Percentiles rank a stretch among this genome's conserved stretches.
phyloP scores from a whole-genome alignment of 345 rosid species.

The Sapria himalayana region DNA sequence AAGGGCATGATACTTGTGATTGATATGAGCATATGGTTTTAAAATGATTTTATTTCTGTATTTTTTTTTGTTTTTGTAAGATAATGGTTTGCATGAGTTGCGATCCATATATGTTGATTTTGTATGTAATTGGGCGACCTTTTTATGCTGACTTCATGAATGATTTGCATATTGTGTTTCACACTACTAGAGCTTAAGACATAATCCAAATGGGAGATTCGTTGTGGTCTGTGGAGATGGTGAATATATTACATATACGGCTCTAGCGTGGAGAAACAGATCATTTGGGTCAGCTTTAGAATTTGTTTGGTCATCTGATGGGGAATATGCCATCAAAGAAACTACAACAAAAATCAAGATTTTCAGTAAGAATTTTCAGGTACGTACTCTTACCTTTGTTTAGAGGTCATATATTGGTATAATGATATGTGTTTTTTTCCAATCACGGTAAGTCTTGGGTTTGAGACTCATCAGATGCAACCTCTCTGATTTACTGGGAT shows the following conservation, averaged over 20 bases:
- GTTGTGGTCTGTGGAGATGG: constrained; percentile 99
- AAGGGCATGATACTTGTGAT: too few species aligned
- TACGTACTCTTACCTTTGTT: constrained; percentile 11
- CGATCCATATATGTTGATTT: too few species aligned
- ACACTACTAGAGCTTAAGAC: constrained; percentile 61
- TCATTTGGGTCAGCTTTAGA: constrained; percentile 97
- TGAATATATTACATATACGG: constrained; percentile 90
- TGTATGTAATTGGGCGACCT: too few species aligned
- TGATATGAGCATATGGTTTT: too few species aligned
- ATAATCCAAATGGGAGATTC: constrained; percentile 95
- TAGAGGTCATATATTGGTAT: too few species aligned
- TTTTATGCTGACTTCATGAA: too few species aligned
- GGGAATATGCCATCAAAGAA: constrained; percentile 96
- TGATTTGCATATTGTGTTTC: constrained; percentile 1
- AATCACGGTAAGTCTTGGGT: too few species aligned
- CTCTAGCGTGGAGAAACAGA: constrained; percentile 99
- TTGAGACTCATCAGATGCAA: too few species aligned
- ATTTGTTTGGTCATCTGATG: constrained; percentile 91
- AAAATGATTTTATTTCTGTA: not conserved
- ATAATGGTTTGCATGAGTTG: too few species aligned
- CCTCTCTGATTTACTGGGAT: too few species aligned
- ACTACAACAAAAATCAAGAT: constrained; percentile 81
- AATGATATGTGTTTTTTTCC: too few species aligned
- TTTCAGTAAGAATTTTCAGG: constrained; percentile 94
- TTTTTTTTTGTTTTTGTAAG: constrained; percentile 1